Evolutionary conservation across 805 yeast genomes (phyloP), one percentile per base, ranked within the genome.

Genomic region (Ogataea allantospora): DNA sequence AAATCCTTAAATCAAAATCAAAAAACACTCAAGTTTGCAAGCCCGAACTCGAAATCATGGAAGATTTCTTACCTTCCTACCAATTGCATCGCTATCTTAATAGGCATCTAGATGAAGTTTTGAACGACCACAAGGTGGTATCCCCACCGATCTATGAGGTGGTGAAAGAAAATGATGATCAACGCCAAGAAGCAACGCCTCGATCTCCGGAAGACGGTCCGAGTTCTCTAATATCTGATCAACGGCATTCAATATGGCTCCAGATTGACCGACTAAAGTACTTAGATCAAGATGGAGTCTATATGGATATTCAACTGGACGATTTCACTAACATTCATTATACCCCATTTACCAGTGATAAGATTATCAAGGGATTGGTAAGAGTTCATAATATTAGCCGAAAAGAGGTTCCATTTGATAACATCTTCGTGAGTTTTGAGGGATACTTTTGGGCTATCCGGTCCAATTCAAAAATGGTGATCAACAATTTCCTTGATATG

Each of bases 391-490:
- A 49, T 35, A 33, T 40, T 20, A 34, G 46, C 6, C 19, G 19
- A 5, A 16, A 10, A 2, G 53, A 61, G 1, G 57, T 70, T 23
- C 60, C 62, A 3, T 70, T 67, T 42, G 71, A 68, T 30, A 65
- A 65, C 68, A 61, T 70, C 35, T 68, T 66, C 46, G 60, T 70
- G 18, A 56, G 70, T 14, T 67, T 71, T 27, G 75, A 71, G 50
- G 75, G 75, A 1, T 55, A 52, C 21, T 55, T 61, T 34, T 54
- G 52, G 38, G 53, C 63, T 23, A 40, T 41, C 17, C 28, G 20
- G 23, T 35, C 34, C 3, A 37, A 48, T 15, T 24, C 35, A 16
- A 38, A 38, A 14, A 33, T 47, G 18, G 43, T 44, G 8, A 42
- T 50, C 23, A 48, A 47, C 19, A 63, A 55, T 19, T 65, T 66